A percentile compares a stretch with the other conserved stretches of the same genome.
Conservation (phyloP, 331 rosid genomes). For the Pyrus hybrid region DNA sequence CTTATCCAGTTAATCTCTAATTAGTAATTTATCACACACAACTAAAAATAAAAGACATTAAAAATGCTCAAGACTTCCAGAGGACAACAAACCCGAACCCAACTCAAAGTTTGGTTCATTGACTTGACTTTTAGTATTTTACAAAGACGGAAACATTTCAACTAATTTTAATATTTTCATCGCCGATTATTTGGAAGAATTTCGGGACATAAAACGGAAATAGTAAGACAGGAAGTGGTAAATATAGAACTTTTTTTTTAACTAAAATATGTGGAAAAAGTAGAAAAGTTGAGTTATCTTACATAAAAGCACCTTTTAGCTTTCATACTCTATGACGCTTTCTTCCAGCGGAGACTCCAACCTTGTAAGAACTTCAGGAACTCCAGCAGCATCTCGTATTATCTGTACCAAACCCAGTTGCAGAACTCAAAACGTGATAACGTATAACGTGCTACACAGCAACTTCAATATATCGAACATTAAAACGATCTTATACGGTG, state of each 20-base stretch:
- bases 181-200: background rate
- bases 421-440: constrained; percentile 10
- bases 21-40: background rate
- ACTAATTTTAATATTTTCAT: background rate
- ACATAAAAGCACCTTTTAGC: constrained; percentile 32
- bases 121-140: background rate
- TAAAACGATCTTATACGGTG: background rate
- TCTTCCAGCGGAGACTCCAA: constrained; percentile 50
- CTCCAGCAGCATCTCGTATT: constrained; percentile 70
- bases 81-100: background rate
- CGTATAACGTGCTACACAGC: background rate
- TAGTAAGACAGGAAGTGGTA: background rate
- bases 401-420: constrained; percentile 46
- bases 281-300: background rate
- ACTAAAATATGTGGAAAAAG: background rate
- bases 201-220: background rate
- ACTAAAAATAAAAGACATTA: background rate
- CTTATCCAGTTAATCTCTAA: background rate
- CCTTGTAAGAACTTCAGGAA: constrained; percentile 88
- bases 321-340: constrained; percentile 53
- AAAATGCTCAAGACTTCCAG: background rate
- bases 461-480: background rate
- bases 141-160: background rate
- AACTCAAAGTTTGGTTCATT: background rate
- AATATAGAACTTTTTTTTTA: background rate